A percentile compares a stretch with the other conserved stretches of the same genome.
These are phyloP conservation scores for Dendrocalamus latiflorus DNA, from an alignment of 202 grass and related monocot species.

Conservation along the genomic window DNA sequence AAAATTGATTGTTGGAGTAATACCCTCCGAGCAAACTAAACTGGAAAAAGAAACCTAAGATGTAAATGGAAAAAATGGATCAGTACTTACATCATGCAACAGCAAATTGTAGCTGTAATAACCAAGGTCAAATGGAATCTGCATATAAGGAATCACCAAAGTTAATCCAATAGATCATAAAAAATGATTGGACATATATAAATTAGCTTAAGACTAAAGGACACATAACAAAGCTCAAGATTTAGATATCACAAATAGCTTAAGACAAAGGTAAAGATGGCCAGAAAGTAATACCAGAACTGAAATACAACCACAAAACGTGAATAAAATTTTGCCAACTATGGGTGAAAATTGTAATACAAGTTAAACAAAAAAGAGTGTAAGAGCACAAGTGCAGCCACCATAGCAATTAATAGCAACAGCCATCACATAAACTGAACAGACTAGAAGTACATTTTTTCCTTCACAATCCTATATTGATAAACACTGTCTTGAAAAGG, in stretches of 20 bases:
- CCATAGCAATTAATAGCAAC: neutral
- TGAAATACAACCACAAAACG: neutral
- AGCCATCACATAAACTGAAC: neutral
- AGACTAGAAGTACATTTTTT: neutral
- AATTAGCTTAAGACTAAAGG: neutral
- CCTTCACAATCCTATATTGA: neutral
- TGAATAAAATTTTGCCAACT: neutral
- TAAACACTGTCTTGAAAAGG: neutral
- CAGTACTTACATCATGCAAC: constrained; percentile 98
- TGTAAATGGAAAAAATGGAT: neutral
- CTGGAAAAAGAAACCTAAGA: neutral
- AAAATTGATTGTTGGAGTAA: neutral
- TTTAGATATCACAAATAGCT: neutral
- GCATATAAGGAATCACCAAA: constrained; percentile 28
- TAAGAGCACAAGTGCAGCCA: neutral
- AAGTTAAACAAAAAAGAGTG: neutral
- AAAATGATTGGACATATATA: neutral
- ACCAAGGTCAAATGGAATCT: constrained; percentile 96
- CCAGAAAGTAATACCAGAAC: neutral
- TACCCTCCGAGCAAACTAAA: neutral
- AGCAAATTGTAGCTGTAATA: constrained; percentile 70
- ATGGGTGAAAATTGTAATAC: neutral
- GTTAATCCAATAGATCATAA: neutral
- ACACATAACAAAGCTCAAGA: neutral
- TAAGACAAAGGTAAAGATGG: neutral